These are phyloP conservation scores for Boletus vermiculosoides DNA, from an alignment of 768 basidiomycete species.

Conservation along the genomic window DNA sequence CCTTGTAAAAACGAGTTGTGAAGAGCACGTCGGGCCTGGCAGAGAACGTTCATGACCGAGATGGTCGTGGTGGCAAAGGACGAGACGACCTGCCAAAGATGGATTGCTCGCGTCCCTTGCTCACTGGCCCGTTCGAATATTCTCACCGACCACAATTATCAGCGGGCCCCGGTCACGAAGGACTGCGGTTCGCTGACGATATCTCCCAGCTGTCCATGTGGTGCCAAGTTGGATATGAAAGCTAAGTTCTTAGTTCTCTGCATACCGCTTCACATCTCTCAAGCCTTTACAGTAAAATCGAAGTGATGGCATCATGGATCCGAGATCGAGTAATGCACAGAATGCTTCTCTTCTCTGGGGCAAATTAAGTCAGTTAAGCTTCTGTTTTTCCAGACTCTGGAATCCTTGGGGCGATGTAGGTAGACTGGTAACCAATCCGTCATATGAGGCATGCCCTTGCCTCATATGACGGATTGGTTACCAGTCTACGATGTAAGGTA, in stretches of 20 bases:
- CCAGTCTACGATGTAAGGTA: too few relatives aligned
- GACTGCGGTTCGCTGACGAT: background rate
- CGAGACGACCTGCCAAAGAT: conserved; percentile 12
- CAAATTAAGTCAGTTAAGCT: background rate
- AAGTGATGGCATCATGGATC: background rate
- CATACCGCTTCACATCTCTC: background rate
- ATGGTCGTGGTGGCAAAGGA: background rate
- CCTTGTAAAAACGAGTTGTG: conserved; percentile 22
- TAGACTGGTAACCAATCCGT: too few relatives aligned
- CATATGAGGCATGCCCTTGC: too few relatives aligned
- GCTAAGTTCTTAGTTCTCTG: background rate
- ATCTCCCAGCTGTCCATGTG: too few relatives aligned
- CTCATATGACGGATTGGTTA: too few relatives aligned
- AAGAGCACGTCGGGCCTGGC: conserved; percentile 20
- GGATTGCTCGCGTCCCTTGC: conserved; percentile 1
- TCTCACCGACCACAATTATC: conserved; percentile 9
- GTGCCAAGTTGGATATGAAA: background rate
- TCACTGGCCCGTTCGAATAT: background rate
- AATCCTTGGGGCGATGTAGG: background rate
- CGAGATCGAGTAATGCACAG: background rate
- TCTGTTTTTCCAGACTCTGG: background rate
- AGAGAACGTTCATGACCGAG: conserved; percentile 21
- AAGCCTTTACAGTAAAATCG: background rate
- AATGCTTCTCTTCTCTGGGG: background rate
- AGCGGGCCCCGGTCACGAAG: conserved; percentile 1